phyloP scores from a whole-genome alignment of 1,139 yeast genomes.

The Blastobotrys serpentis region DNA sequence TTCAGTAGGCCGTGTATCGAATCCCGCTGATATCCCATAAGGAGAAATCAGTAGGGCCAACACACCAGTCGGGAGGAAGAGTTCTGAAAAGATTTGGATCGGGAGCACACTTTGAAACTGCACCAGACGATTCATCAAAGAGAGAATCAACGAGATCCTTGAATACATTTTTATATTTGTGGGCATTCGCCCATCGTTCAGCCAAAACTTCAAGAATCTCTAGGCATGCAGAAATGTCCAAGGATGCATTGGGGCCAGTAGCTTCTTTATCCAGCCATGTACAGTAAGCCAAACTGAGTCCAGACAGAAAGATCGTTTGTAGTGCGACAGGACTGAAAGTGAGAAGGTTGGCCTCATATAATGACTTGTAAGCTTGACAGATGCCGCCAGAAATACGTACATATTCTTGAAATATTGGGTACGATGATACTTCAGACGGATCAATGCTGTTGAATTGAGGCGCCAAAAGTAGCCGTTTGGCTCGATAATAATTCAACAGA shows the following conservation, averaged over 20 bases:
- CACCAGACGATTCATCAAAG: slow-evolving; percentile 4
- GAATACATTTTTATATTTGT: slow-evolving; percentile 16
- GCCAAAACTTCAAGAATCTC: slow-evolving; percentile 13
- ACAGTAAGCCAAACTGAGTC: slow-evolving; percentile 19
- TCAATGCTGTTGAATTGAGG: slow-evolving; percentile 18
- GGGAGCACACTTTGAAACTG: slow-evolving; percentile 7
- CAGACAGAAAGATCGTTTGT: slow-evolving; percentile 18
- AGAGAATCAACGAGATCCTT: slow-evolving; percentile 16
- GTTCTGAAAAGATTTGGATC: slow-evolving; percentile 8
- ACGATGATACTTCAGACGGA: slow-evolving; percentile 9
- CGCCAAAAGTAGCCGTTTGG: slow-evolving; percentile 16
- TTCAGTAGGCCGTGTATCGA: slow-evolving; percentile 7
- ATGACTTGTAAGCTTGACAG: slow-evolving; percentile 19
- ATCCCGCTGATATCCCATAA: slow-evolving; percentile 6
- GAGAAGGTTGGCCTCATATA: slow-evolving; percentile 13
- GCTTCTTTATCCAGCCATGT: slow-evolving; percentile 17
- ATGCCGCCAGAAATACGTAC: slow-evolving; percentile 17
- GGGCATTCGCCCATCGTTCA: slow-evolving; percentile 21
- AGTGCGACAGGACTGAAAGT: slow-evolving; percentile 18
- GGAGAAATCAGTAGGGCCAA: slow-evolving; percentile 6
- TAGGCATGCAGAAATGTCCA: slow-evolving; percentile 14
- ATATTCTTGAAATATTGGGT: slow-evolving; percentile 17
- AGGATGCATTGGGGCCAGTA: slow-evolving; percentile 11
- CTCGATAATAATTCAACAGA: slow-evolving; percentile 17
- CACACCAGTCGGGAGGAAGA: slow-evolving; percentile 6